These are phyloP conservation scores for Crithidia expoeki DNA, from an alignment of 208 protist genomes.

Conservation along the genomic window DNA sequence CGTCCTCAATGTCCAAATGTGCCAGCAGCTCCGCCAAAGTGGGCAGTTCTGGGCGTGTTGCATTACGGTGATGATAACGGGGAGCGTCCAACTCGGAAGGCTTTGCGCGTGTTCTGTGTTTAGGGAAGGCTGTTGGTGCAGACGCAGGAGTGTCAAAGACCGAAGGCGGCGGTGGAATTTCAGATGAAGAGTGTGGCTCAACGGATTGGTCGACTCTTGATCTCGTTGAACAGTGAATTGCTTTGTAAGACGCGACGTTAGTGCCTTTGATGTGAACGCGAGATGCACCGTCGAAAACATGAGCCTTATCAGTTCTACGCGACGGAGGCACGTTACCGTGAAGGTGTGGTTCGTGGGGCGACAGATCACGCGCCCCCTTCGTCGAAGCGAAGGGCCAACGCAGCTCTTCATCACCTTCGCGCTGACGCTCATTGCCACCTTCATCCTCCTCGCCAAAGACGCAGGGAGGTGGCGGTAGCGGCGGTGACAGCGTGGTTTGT, in stretches of 20 bases:
- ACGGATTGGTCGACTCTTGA: neutral
- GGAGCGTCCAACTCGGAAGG: neutral
- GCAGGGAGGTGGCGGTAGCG: slow-evolving; percentile 4
- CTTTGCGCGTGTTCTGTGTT: neutral
- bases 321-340: no score
- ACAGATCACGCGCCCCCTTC: no score
- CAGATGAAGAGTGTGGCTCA: neutral
- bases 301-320: no score
- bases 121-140: neutral
- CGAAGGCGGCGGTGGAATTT: slow-evolving; percentile 5
- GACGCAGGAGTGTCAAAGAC: slow-evolving; percentile 4
- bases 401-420: neutral
- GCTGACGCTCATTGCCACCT: neutral
- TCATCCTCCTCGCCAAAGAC: slow-evolving; percentile 12
- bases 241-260: neutral
- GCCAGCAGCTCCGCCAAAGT: slow-evolving; percentile 31
- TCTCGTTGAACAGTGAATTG: neutral
- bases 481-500: neutral
- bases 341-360: no score
- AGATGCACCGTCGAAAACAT: neutral
- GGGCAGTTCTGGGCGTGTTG: slow-evolving; percentile 16
- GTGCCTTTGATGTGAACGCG: neutral
- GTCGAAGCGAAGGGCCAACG: no score
- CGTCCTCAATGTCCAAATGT: slow-evolving; percentile 18
- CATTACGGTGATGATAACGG: neutral